Base-by-base conservation (phyloP, 2,329 filamentous ascomycete genomes). In the Chaetomium strumarium region DNA sequence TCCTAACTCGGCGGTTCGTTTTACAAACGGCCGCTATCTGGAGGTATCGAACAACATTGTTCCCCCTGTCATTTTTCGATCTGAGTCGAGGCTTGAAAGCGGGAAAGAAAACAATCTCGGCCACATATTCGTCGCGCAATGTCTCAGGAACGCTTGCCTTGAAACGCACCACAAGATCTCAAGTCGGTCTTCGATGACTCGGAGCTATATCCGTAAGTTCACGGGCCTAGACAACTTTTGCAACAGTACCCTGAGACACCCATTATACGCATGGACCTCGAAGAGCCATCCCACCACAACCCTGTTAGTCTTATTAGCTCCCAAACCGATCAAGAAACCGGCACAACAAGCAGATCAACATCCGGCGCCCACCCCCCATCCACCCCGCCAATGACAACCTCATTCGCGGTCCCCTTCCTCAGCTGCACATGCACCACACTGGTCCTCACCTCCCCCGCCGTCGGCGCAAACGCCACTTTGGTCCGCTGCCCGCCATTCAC, bases 261-360 rank as follows among this genome's bases (percentile, higher is more conserved):
- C n/a, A n/a, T n/a, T n/a, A 24, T 24, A 24, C 24, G 24, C 24
- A 24, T 24, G 24, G 24, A 24, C 24, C 24, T 7, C 24, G 24
- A 24, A 24, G 24, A 24, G 7, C 7, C 24, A 24, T 7, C 24
- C 24, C 24, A 24, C 7, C 24, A 24, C n/a, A n/a, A n/a, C n/a
- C n/a, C n/a, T n/a, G n/a, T n/a, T n/a, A n/a, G n/a, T n/a, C n/a
- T n/a, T n/a, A n/a, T n/a, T n/a, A n/a, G n/a, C n/a, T n/a, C n/a
- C n/a, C 33, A 11, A 11, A 4, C 9, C 33, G 4, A 12, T 34
- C 33, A 37, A 14, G 34, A 37, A 37, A 67, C 61, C 3, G 79
- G 78, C 0, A 81, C 76, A 63, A 81, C 70, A 41, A 83, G 50
- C 7, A 73, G 65, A 65, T 83, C 79, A 13, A 81, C 66, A 71